Base-by-base conservation (phyloP, 2,329 filamentous ascomycete species). In the Diaporthe destruens region DNA sequence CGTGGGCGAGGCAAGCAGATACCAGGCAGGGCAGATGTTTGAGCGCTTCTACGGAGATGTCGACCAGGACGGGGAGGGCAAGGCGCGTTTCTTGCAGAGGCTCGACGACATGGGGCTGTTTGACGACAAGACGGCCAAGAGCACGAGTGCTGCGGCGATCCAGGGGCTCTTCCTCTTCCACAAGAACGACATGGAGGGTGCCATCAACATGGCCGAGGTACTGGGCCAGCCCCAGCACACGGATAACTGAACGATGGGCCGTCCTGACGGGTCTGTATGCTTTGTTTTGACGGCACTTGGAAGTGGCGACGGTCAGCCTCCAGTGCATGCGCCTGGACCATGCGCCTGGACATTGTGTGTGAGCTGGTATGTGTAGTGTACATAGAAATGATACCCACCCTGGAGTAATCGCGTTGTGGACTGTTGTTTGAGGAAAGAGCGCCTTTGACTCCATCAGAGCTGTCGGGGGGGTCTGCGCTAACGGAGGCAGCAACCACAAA, bases 161-260 rank as follows among this genome's bases (percentile, higher is more conserved):
- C 96, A 99, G 82, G 96, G 96, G 0, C 83, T 99, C 56, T 99
- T 99, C 82, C 82, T 98, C 81, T 97, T 97, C 81, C 97, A 98
- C 83, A 99, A 99, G 84, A 93, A 92, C 75, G 89, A 97, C 77
- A 93, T 95, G 86, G 88, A 95, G 76, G 95, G 96, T 2, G 96
- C 96, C 18, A 95, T 98, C 76, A 84, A 85, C 20, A 95, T 93
- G 92, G 92, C 92, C 1, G 91, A 93, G 74, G 89, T 88, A 2
- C 83, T 94, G 72, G 73, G 73, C 14, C 65, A 74, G 39, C 71
- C 73, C 6, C 56, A 57, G 47, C 71, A 71, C 9, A 74, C 71
- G n/a, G 73, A 72, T 23, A 53, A 49, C 47, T 74, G 71, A 74
- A 49, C 44, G 12, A 11, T n/a, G 56, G 34, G 16, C 63, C 16